Evolutionary conservation across 257 asterid species (phyloP).

Genomic region (Gentiana dahurica): DNA sequence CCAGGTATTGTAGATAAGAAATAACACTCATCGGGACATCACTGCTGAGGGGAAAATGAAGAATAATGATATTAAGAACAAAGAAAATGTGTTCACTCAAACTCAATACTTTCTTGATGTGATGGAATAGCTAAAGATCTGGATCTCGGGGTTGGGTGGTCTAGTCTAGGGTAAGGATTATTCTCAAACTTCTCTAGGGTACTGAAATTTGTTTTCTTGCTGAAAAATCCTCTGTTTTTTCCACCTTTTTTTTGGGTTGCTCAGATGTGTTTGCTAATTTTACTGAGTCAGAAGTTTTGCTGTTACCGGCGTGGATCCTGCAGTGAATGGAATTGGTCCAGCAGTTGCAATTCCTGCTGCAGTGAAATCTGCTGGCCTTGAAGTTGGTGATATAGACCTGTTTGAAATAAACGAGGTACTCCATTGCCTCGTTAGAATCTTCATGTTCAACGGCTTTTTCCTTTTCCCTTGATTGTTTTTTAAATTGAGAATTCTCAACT

Average conservation of each 20-base stretch:
- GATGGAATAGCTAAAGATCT: too few relatives aligned
- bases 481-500: neutral
- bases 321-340: constrained; percentile 95
- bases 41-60: too few relatives aligned
- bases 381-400: constrained; percentile 48
- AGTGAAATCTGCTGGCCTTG: constrained; percentile 77
- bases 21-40: too few relatives aligned
- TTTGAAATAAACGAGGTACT: constrained; percentile 89
- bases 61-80: too few relatives aligned
- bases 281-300: constrained; percentile 61
- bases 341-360: constrained; percentile 95
- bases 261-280: neutral
- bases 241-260: neutral
- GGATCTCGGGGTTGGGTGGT: too few relatives aligned
- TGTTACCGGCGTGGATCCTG: constrained; percentile 91
- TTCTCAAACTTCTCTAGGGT: too few relatives aligned
- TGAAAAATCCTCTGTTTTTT: neutral
- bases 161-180: too few relatives aligned
- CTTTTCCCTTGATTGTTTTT: too few relatives aligned
- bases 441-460: neutral
- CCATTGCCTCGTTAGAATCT: neutral
- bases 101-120: too few relatives aligned
- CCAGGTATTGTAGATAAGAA: too few relatives aligned
- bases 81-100: too few relatives aligned
- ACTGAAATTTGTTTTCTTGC: neutral